phyloP scores from a whole-genome alignment of 805 yeast species.

The Candida chilensis region DNA sequence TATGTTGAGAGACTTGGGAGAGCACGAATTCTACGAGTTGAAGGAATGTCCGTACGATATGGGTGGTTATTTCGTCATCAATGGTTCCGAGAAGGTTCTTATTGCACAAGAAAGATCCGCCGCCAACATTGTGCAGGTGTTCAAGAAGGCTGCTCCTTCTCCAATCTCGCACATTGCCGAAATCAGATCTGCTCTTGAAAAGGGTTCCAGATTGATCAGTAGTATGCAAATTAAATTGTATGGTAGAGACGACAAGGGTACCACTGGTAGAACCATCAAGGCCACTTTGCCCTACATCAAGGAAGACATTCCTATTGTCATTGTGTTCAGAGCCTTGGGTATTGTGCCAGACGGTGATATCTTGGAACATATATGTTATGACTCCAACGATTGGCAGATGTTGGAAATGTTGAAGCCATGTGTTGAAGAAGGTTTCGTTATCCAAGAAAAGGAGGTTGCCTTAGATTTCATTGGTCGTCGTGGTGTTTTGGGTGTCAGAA shows the following conservation, averaged over 20 bases:
- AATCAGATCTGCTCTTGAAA: constrained; percentile 92
- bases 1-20: constrained; percentile 81
- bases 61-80: constrained; percentile 98
- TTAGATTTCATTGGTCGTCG: constrained; percentile 97
- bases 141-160: constrained; percentile 94
- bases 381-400: constrained; percentile 98
- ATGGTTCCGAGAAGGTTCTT: constrained; percentile 96
- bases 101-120: constrained; percentile 99
- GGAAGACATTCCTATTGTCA: constrained; percentile 93
- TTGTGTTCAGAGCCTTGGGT: constrained; percentile 96
- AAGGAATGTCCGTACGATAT: constrained; percentile 99
- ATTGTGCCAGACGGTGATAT: constrained; percentile 99
- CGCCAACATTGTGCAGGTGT: constrained; percentile 97
- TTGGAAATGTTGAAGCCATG: constrained; percentile 98
- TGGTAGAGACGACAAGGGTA: constrained; percentile 70
- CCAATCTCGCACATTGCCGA: constrained; percentile 96
- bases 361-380: constrained; percentile 95
- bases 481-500: constrained; percentile 92
- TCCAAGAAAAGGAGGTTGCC: constrained; percentile 97
- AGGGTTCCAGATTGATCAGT: constrained; percentile 91
- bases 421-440: constrained; percentile 97
- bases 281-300: constrained; percentile 95
- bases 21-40: constrained; percentile 87
- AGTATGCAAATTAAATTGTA: constrained; percentile 90
- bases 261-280: constrained; percentile 73